Conservation (phyloP, 1,284 basidiomycete genomes). For the Cryptococcus wingfieldii region DNA sequence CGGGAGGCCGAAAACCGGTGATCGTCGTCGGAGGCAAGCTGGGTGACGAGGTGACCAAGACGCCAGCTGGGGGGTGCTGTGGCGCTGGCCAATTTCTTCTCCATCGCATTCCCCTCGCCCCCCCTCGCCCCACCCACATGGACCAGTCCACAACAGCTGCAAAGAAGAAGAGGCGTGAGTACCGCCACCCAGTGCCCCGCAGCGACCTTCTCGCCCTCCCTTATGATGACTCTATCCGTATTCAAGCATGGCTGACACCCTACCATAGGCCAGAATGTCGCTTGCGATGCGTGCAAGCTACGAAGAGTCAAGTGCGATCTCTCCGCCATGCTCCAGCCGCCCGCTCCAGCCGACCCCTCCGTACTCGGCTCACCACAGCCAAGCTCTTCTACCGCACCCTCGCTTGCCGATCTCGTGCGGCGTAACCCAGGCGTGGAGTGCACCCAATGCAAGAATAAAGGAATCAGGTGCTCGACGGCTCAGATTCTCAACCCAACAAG, state of each 20-base stretch:
- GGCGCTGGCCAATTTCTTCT: too few species aligned
- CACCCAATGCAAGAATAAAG: conserved; percentile 37
- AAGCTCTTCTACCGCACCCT: not conserved
- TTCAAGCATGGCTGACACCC: not conserved
- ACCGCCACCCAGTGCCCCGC: too few species aligned
- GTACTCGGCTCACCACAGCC: not conserved
- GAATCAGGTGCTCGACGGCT: conserved; percentile 34
- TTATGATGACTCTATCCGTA: too few species aligned
- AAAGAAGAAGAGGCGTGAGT: too few species aligned
- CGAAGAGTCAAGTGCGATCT: conserved; percentile 42
- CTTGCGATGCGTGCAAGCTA: conserved; percentile 38
- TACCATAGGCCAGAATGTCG: conserved; percentile 35
- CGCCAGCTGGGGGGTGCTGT: too few species aligned
- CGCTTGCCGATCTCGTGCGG: conserved; percentile 25
- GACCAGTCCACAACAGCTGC: too few species aligned
- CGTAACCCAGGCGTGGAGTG: conserved; percentile 31
- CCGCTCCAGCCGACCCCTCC: conserved; percentile 1
- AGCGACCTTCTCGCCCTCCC: too few species aligned
- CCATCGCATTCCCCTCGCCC: too few species aligned
- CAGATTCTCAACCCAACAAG: conserved; percentile 37
- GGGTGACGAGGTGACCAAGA: too few species aligned
- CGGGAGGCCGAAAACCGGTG: too few species aligned
- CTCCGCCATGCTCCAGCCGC: conserved; percentile 12
- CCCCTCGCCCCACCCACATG: too few species aligned
- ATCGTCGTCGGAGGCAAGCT: too few species aligned